phyloP scores from a whole-genome alignment of 345 rosid genomes.

The Rhizophora mangle region DNA sequence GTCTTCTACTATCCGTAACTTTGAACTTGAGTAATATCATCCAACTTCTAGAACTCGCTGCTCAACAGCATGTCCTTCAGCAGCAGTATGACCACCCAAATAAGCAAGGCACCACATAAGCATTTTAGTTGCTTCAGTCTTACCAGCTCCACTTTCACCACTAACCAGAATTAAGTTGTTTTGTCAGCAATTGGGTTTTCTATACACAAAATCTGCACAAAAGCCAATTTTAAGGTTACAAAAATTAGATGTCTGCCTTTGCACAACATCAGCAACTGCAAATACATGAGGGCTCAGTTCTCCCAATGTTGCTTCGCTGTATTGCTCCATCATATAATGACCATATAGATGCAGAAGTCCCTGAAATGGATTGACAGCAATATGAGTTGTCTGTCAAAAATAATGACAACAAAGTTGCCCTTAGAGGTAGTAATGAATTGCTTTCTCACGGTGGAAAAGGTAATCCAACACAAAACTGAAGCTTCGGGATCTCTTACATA shows the following conservation, averaged over 20 bases:
- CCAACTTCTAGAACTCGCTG: conserved; percentile 68
- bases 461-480: conserved; percentile 15
- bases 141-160: conserved; percentile 95
- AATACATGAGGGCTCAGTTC: conserved; percentile 74
- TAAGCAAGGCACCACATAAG: conserved; percentile 86
- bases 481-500: conserved; percentile 51
- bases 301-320: conserved; percentile 54
- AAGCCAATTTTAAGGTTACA: neutral
- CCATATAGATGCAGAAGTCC: conserved; percentile 55
- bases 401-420: conserved; percentile 32
- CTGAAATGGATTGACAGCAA: conserved; percentile 92
- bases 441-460: conserved; percentile 22
- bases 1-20: neutral
- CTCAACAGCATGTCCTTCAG: conserved; percentile 66
- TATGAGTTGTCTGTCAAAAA: conserved; percentile 78
- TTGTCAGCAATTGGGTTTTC: conserved; percentile 21
- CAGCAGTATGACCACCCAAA: conserved; percentile 67
- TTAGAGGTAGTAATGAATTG: conserved; percentile 20
- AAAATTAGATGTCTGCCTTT: conserved; percentile 43
- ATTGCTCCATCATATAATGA: conserved; percentile 48
- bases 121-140: conserved; percentile 90
- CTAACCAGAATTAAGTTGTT: conserved; percentile 83
- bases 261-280: conserved; percentile 74
- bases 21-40: conserved; percentile 6
- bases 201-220: conserved; percentile 10